These are phyloP conservation scores for Lantana camara DNA, from an alignment of 257 asterid species.

Conservation along the genomic window DNA sequence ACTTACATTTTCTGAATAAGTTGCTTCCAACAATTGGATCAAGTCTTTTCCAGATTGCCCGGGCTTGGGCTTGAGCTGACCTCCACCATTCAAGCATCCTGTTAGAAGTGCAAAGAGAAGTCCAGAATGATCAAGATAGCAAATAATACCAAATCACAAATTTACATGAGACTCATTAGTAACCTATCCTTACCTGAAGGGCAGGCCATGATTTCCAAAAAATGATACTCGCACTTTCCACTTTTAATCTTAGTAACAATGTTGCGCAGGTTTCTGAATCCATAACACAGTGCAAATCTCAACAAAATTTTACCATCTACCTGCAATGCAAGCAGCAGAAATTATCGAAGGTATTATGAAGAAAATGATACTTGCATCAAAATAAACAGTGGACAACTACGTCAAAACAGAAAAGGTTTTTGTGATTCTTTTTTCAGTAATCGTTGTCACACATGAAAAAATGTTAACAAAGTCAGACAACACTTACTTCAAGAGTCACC, in stretches of 20 bases:
- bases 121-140: constrained; percentile 14
- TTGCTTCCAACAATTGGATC: constrained; percentile 64
- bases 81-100: constrained; percentile 99
- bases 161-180: neutral
- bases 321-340: constrained; percentile 45
- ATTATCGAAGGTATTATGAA: neutral
- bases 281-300: constrained; percentile 93
- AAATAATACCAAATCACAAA: constrained; percentile 4
- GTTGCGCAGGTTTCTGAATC: constrained; percentile 91
- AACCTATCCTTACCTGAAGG: constrained; percentile 76
- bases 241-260: constrained; percentile 83
- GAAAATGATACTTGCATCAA: neutral
- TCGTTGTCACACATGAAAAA: neutral
- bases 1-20: constrained; percentile 86
- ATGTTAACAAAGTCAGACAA: constrained; percentile 16
- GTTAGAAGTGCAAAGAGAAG: constrained; percentile 25
- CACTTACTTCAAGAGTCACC: constrained; percentile 81
- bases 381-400: neutral
- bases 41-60: constrained; percentile 87
- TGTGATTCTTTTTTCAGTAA: neutral
- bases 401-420: neutral
- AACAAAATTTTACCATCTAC: constrained; percentile 68
- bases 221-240: constrained; percentile 88
- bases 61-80: constrained; percentile 84
- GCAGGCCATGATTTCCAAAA: constrained; percentile 98